Evolutionary conservation across 2,329 filamentous ascomycete genomes (phyloP).

Genomic region (Penicillium occitanis): DNA sequence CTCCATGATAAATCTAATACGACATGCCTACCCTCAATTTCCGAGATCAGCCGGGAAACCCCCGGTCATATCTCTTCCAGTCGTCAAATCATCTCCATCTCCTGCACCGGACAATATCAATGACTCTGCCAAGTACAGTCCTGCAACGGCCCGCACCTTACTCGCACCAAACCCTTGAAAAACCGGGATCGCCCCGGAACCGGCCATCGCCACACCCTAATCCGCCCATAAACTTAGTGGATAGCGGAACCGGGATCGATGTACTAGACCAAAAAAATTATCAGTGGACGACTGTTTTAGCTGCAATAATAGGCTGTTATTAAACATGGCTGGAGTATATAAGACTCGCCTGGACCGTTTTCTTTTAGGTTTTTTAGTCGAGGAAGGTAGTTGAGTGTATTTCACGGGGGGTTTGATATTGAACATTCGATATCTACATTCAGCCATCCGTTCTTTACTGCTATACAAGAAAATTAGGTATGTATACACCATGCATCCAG

Average conservation of each 20-base stretch:
- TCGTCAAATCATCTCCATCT: background rate
- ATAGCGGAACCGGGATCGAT: background rate
- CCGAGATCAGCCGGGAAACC: background rate
- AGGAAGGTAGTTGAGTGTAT: background rate
- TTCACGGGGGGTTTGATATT: background rate
- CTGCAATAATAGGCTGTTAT: background rate
- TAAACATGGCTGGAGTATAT: background rate
- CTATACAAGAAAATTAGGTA: background rate
- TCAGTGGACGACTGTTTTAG: background rate
- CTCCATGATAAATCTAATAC: too few species aligned
- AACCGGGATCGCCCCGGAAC: slow-evolving; percentile 10
- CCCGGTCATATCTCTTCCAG: too few species aligned
- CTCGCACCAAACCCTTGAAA: background rate
- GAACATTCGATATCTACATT: background rate
- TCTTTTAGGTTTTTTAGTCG: background rate
- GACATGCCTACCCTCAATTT: background rate
- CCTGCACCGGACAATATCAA: background rate
- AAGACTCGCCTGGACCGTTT: background rate
- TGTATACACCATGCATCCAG: background rate
- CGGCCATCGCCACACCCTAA: background rate
- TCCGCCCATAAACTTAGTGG: too few species aligned
- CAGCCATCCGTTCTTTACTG: background rate
- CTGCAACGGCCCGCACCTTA: background rate
- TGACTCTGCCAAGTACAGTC: background rate
- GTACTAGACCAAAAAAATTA: background rate